Base-by-base conservation (phyloP, 164 flowering plant genomes). In the Warburgia ugandensis region DNA sequence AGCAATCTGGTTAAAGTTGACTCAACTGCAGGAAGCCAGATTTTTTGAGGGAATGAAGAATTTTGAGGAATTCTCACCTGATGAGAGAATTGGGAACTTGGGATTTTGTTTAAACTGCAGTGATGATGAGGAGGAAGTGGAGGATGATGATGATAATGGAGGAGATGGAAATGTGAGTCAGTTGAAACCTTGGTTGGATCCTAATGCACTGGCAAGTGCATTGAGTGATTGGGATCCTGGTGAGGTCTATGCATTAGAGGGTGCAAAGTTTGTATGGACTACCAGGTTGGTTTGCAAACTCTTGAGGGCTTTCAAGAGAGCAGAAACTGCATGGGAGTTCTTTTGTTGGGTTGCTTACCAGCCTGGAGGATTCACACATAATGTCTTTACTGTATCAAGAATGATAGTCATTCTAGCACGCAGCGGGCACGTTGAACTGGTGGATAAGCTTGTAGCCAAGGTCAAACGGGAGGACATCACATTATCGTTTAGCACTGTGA, bases 171-270 rank as follows among this genome's bases (percentile, higher is more conserved):
- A 59, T 47, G 56, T 21, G 8, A 56, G 80, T 49, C 61, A 60
- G 49, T 71, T 85, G 64, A 88, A 82, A 63, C 94, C 94, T 32
- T 92, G 96, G 96, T 73, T 92, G 56, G 96, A 88, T 55, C 95
- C 95, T 2, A 69, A 70, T 63, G 95, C 96, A 50, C 70, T 92
- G 59, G 94, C 94, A 0, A 69, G 64, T 60, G 84, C 95, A 11
- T 62, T 92, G 72, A 49, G 60, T n/a, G 37, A 71, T 48, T 92
- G 96, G 98, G 65, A 52, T 45, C 72, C 71, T 48, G 61, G 58
- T 38, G 95, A 78, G 60, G 84, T 84, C 10, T 63, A 70, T 14
- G 76, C 74, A 26, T 47, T 92, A 43, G 87, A 78, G 56, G 72
- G 69, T 33, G 94, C 89, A 17, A 74, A 71, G 12, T 67, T 92